Base-by-base conservation (phyloP, 306 rosid genomes). In the Cucumis melo region DNA sequence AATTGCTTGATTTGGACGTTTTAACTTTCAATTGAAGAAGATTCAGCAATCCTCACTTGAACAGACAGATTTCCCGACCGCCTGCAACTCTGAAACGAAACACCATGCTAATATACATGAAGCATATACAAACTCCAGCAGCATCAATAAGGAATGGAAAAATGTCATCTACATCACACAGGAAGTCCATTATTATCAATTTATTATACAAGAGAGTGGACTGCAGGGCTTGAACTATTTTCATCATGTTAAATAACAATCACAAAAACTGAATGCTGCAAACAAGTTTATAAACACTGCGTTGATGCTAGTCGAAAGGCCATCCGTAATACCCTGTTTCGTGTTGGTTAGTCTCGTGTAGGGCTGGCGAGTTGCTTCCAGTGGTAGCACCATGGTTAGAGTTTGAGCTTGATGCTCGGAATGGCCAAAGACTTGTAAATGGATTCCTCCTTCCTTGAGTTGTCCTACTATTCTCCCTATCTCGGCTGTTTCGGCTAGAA, bases 381-480 rank as follows among this genome's bases (percentile, higher is more conserved):
- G 80, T 50, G 0, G 80, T 50, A 27, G 76, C 46, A 13, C 63
- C 21, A 34, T 38, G 80, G 23, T n/a, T 77, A 7, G 80, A 77
- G 62, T 48, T 54, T 3, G 75, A 66, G 50, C 61, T 63, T 0
- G 80, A 77, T 2, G 80, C 42, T 51, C 80, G 63, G 20, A 77
- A 77, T 38, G 80, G 75, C 80, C 80, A 77, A 9, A 77, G 7
- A 77, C 23, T 63, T n/a, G 80, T 64, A 46, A 77, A 77, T 23
- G 63, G 80, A 55, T 65, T 77, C 56, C 80, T 32, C 48, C 80
- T 32, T 63, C 74, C 80, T 77, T 65, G 80, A 65, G 16, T 77
- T 15, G 4, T 39, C 65, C 74, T 36, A 46, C 24, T 61, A 46
- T 23, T 59, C 71, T 76, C 79, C 48, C 80, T 77, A 8, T 68